phyloP scores from a whole-genome alignment of 768 basidiomycete genomes.

The Daedaleopsis nitida region DNA sequence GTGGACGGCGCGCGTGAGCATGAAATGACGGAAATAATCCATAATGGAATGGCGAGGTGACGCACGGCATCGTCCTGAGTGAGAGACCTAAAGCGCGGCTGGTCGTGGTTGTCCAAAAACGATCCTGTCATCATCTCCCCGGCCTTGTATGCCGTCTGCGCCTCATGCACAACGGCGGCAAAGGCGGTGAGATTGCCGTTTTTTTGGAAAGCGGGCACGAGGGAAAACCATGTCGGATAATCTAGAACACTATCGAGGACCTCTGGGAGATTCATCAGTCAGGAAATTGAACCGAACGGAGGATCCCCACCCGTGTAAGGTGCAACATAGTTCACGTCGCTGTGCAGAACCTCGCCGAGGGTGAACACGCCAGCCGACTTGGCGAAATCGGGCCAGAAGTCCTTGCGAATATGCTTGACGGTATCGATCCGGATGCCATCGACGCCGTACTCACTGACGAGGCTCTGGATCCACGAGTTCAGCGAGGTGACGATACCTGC shows the following conservation, averaged over 20 bases:
- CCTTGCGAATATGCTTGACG: slow-evolving; percentile 54
- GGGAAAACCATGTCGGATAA: slow-evolving; percentile 50
- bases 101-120: slow-evolving; percentile 59
- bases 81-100: slow-evolving; percentile 48
- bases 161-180: slow-evolving; percentile 27
- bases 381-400: slow-evolving; percentile 58
- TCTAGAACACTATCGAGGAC: slow-evolving; percentile 48
- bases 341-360: slow-evolving; percentile 55
- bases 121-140: slow-evolving; percentile 45
- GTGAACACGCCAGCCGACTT: slow-evolving; percentile 51
- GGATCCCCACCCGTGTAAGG: slow-evolving; percentile 42
- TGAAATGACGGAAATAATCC: too few species aligned
- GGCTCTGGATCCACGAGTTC: slow-evolving; percentile 48
- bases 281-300: too few species aligned
- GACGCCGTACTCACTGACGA: slow-evolving; percentile 49
- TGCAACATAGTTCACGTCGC: slow-evolving; percentile 41
- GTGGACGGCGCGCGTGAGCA: not conserved
- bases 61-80: slow-evolving; percentile 45
- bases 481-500: slow-evolving; percentile 42
- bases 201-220: slow-evolving; percentile 42
- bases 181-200: slow-evolving; percentile 37
- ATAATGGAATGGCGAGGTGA: not conserved
- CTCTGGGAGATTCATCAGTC: too few species aligned
- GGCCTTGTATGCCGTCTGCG: slow-evolving; percentile 41
- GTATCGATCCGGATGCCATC: slow-evolving; percentile 64